Conservation (phyloP, 106 monocot species). For the Dendrobium huoshanense region DNA sequence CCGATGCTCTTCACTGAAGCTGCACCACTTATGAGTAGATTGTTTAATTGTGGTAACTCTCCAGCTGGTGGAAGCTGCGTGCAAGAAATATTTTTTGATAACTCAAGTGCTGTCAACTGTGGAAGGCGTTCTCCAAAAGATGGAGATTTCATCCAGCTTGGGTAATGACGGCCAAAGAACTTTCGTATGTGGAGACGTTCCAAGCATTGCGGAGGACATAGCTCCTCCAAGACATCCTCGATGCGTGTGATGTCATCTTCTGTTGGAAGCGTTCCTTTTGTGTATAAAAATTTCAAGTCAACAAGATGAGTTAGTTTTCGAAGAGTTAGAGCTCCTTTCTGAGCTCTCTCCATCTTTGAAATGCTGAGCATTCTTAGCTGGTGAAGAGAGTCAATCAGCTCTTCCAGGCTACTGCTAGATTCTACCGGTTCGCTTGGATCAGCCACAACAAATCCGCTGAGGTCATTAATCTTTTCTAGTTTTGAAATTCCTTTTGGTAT, state of each 20-base stretch:
- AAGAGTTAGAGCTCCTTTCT: not conserved
- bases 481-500: conserved; percentile 5
- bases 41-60: conserved; percentile 1
- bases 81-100: not conserved
- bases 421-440: not conserved
- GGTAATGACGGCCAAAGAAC: conserved; percentile 18
- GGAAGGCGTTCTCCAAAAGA: not conserved
- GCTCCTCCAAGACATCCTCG: conserved; percentile 16
- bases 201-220: conserved; percentile 16
- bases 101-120: conserved; percentile 1
- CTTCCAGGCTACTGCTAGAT: conserved; percentile 15
- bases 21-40: not conserved
- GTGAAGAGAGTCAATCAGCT: conserved; percentile 13
- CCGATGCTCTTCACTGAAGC: conserved; percentile 5
- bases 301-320: conserved; percentile 1
- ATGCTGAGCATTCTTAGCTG: conserved; percentile 8
- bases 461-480: conserved; percentile 3
- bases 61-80: conserved; percentile 12
- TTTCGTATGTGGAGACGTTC: not conserved
- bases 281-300: not conserved
- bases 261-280: not conserved
- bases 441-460: conserved; percentile 9
- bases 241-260: conserved; percentile 1
- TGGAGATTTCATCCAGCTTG: conserved; percentile 15
- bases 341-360: conserved; percentile 6